Percentiles rank a stretch among this genome's conserved stretches.
phyloP scores from a whole-genome alignment of 1,139 yeast species.

The Lodderomyces elongisporus region DNA sequence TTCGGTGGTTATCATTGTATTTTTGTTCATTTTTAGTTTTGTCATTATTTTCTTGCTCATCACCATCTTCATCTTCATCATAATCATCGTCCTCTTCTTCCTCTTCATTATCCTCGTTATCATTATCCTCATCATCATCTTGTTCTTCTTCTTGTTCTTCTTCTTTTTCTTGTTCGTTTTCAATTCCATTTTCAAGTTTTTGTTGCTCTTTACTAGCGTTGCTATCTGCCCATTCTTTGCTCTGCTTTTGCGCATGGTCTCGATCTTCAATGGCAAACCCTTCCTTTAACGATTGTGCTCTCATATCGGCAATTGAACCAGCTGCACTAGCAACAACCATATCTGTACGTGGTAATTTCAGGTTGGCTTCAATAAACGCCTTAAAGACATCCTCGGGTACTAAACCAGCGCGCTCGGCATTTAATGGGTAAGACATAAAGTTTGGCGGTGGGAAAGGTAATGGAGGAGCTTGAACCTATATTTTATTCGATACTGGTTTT shows the following conservation, averaged over 20 bases:
- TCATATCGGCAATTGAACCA: conserved; percentile 38
- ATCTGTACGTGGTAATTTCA: conserved; percentile 36
- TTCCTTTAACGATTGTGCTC: conserved; percentile 30
- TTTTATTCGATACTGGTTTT: conserved; percentile 1
- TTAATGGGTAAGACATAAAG: conserved; percentile 45
- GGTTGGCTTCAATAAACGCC: conserved; percentile 35
- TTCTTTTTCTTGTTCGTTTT: too few species aligned
- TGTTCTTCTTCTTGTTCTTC: neutral
- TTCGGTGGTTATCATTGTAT: too few species aligned
- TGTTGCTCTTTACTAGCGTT: too few species aligned
- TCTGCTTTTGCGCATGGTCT: conserved; percentile 4
- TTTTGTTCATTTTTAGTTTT: too few species aligned
- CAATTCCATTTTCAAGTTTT: neutral
- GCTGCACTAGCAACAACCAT: conserved; percentile 51
- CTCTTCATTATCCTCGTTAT: conserved; percentile 5
- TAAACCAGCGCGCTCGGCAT: conserved; percentile 32
- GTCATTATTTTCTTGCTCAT: conserved; percentile 12
- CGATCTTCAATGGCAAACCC: conserved; percentile 22
- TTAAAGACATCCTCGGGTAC: conserved; percentile 36
- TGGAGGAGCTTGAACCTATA: conserved; percentile 34
- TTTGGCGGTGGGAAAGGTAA: conserved; percentile 47
- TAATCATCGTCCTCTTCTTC: neutral
- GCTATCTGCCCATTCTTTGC: neutral
- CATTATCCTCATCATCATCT: conserved; percentile 3
- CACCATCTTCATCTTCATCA: conserved; percentile 5